These are phyloP conservation scores for Gentiana dahurica DNA, from an alignment of 257 asterid species.

Conservation along the genomic window DNA sequence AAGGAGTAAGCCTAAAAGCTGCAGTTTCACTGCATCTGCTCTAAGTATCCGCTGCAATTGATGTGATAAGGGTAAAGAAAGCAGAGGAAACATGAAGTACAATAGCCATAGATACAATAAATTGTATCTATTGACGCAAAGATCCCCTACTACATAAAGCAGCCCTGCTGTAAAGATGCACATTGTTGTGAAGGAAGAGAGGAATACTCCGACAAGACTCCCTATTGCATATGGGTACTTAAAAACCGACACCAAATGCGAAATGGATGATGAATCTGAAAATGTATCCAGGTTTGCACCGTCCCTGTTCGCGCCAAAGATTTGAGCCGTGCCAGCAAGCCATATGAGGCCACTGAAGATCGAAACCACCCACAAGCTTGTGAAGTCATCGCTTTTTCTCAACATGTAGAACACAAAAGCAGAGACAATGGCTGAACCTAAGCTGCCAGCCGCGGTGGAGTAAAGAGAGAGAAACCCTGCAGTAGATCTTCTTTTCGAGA, in stretches of 20 bases:
- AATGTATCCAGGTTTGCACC: constrained; percentile 3
- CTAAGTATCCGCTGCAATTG: constrained; percentile 52
- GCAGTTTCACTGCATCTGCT: constrained; percentile 83
- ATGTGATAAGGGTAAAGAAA: constrained; percentile 61
- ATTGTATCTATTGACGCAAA: constrained; percentile 32
- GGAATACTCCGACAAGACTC: constrained; percentile 64
- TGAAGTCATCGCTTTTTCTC: constrained; percentile 50
- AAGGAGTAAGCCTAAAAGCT: constrained; percentile 63
- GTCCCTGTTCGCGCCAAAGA: constrained; percentile 35
- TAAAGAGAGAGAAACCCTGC: constrained; percentile 64
- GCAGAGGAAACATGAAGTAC: constrained; percentile 63
- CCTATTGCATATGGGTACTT: constrained; percentile 74
- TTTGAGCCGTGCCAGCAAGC: constrained; percentile 60
- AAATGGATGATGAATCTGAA: constrained; percentile 13
- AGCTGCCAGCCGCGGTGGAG: constrained; percentile 67
- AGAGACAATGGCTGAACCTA: constrained; percentile 65
- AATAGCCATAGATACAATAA: constrained; percentile 50
- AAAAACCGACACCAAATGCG: constrained; percentile 54
- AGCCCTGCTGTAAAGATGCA: constrained; percentile 57
- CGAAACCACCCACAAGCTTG: constrained; percentile 76
- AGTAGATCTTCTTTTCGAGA: constrained; percentile 39
- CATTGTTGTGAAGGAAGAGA: constrained; percentile 67
- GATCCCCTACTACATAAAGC: constrained; percentile 53
- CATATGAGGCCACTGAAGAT: constrained; percentile 82
- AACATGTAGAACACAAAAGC: constrained; percentile 67